phyloP scores from a whole-genome alignment of 768 basidiomycete species.

The Suillus ampliporus region DNA sequence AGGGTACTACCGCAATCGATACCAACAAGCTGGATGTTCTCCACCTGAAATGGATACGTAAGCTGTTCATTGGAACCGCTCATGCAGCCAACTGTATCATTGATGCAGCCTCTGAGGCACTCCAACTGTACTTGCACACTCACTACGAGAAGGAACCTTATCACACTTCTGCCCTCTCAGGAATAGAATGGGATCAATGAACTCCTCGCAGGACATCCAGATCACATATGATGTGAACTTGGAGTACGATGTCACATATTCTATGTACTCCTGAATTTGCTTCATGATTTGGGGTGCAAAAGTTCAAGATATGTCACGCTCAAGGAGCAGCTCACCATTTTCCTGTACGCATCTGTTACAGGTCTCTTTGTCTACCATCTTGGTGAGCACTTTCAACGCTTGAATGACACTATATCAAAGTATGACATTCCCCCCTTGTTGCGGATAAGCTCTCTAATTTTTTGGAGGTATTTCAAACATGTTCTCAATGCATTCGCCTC shows the following conservation, averaged over 20 bases:
- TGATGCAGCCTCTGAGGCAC: too few species aligned
- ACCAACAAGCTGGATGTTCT: too few species aligned
- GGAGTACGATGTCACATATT: constrained; percentile 26
- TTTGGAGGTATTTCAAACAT: background rate
- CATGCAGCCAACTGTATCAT: too few species aligned
- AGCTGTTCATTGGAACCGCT: too few species aligned
- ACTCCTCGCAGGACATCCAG: constrained; percentile 27
- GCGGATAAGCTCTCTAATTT: too few species aligned
- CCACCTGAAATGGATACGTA: too few species aligned
- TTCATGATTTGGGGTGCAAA: background rate
- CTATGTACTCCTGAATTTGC: constrained; percentile 14
- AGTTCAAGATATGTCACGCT: background rate
- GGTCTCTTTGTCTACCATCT: background rate
- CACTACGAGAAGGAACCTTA: constrained; percentile 10
- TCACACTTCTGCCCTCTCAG: constrained; percentile 30
- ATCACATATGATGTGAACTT: constrained; percentile 23
- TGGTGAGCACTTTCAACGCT: constrained; percentile 1
- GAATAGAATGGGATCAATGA: constrained; percentile 29
- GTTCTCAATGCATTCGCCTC: too few species aligned
- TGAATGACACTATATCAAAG: constrained; percentile 4
- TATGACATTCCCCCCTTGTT: background rate
- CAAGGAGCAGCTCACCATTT: constrained; percentile 9
- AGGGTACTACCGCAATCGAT: too few species aligned
- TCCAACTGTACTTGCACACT: too few species aligned
- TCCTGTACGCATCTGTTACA: background rate